Base-by-base conservation (phyloP, 805 yeast genomes). In the Brettanomyces anomalus region DNA sequence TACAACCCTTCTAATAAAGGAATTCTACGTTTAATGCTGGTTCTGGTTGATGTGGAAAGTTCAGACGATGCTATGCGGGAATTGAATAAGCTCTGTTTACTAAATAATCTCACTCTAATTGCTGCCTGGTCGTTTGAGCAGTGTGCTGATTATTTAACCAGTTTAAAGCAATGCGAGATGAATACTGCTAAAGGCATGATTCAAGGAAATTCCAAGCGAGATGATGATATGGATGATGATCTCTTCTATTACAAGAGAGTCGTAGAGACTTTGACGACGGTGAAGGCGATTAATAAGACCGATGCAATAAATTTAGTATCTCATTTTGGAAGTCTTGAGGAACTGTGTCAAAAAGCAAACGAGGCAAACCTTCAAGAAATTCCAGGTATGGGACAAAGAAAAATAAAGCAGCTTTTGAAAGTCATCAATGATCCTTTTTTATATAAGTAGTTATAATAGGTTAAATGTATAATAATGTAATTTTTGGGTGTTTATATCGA, bases 21-120 rank as follows among this genome's bases (percentile, higher is more conserved):
- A 14, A 49, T 28, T 48, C 64, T 42, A 36, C 52, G 81, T n/a
- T 67, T 82, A 2, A 51, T 83, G 20, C 57, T 83, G 37, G 73
- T 76, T 28, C 78, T 81, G 5, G 80, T 82, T 5, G 93, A 83
- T 54, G 74, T 81, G 10, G 81, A 74, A 11, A 74, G 77, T 21
- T 72, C 71, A 24, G 71, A 70, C 41, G 80, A 76, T 33, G 53
- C 67, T 1, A 49, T 76, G 21, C 64, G 77, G 19, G 70, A 67
- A 34, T 50, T 76, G 30, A 69, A 68, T 58, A 72, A 67, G 41
- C 54, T 75, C 16, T 72, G 78, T 47, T 51, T 76, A 19, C 66
- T 69, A 43, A 72, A 75, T 44, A 74, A 73, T 45, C 49, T 76
- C 35, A 60, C 76, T 5, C 51, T 76, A 48, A 62, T 76, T 2